Conservation (phyloP, 2,329 filamentous ascomycete genomes). For the Talaromyces pinophilus region DNA sequence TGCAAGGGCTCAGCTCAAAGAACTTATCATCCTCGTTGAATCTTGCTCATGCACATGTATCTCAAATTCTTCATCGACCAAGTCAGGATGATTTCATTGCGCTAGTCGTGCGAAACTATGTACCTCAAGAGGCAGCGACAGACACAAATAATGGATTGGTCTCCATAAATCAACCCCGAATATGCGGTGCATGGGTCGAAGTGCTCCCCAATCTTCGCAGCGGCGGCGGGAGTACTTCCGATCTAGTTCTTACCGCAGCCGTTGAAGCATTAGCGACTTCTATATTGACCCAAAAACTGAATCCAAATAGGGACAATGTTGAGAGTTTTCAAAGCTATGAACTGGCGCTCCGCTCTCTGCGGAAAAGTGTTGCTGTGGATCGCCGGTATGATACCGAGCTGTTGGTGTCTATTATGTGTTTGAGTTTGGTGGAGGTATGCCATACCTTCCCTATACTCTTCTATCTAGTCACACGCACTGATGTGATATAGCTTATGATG, state of each 20-base stretch:
- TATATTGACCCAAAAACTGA: not conserved
- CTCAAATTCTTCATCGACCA: not conserved
- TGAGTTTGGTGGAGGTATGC: constrained; percentile 34
- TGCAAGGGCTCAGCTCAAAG: not conserved
- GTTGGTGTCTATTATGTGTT: constrained; percentile 41
- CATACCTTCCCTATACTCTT: not conserved
- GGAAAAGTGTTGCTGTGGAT: constrained; percentile 23
- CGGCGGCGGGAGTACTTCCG: constrained; percentile 24
- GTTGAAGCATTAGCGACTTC: constrained; percentile 7
- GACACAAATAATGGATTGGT: too few species aligned
- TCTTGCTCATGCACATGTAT: not conserved
- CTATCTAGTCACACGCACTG: not conserved
- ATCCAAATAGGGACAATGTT: not conserved
- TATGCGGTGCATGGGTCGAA: constrained; percentile 48
- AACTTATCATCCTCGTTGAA: not conserved
- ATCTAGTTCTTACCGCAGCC: not conserved
- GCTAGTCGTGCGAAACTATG: constrained; percentile 3
- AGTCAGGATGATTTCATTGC: constrained; percentile 3
- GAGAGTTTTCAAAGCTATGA: not conserved
- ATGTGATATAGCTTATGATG: constrained; percentile 36
- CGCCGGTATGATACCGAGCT: constrained; percentile 28
- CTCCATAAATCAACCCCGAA: constrained; percentile 26
- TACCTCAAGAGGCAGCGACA: not conserved
- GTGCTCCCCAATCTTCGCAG: constrained; percentile 37
- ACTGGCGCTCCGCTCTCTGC: not conserved